Percentiles rank a stretch among this genome's conserved stretches.
These are phyloP conservation scores for Collybia nuda DNA, from an alignment of 768 basidiomycete genomes.

Conservation along the genomic window DNA sequence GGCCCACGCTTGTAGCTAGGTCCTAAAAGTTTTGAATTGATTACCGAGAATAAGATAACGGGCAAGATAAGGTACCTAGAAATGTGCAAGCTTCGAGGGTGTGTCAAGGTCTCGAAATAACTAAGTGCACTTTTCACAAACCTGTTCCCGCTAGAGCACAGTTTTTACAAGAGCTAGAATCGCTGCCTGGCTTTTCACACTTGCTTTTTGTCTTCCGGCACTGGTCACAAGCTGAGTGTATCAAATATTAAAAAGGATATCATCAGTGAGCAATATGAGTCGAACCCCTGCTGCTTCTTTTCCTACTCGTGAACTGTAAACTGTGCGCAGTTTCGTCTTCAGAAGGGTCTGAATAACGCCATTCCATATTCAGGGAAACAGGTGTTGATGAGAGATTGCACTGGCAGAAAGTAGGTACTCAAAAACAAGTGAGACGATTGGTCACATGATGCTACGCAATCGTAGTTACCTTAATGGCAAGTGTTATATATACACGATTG, in stretches of 20 bases:
- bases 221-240: constrained; percentile 72
- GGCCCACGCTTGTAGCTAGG: constrained; percentile 83
- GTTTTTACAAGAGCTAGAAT: constrained; percentile 58
- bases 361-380: constrained; percentile 38
- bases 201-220: constrained; percentile 89
- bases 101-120: constrained; percentile 1
- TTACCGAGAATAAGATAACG: not conserved
- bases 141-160: constrained; percentile 57
- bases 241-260: too few species aligned
- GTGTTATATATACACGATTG: constrained; percentile 4
- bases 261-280: not conserved
- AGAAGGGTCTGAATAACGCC: constrained; percentile 61
- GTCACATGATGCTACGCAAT: constrained; percentile 28
- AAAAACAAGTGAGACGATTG: constrained; percentile 7
- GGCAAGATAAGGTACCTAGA: constrained; percentile 39
- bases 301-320: constrained; percentile 42
- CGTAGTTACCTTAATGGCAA: not conserved
- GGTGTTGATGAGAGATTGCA: too few species aligned
- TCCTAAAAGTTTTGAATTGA: constrained; percentile 37
- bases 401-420: not conserved
- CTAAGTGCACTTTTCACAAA: constrained; percentile 23
- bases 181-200: constrained; percentile 59
- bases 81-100: constrained; percentile 58
- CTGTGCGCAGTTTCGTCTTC: constrained; percentile 53
- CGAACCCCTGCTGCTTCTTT: constrained; percentile 65